These are phyloP conservation scores for Euptelea pleiosperma DNA, from an alignment of 164 flowering plant species.

Conservation along the genomic window DNA sequence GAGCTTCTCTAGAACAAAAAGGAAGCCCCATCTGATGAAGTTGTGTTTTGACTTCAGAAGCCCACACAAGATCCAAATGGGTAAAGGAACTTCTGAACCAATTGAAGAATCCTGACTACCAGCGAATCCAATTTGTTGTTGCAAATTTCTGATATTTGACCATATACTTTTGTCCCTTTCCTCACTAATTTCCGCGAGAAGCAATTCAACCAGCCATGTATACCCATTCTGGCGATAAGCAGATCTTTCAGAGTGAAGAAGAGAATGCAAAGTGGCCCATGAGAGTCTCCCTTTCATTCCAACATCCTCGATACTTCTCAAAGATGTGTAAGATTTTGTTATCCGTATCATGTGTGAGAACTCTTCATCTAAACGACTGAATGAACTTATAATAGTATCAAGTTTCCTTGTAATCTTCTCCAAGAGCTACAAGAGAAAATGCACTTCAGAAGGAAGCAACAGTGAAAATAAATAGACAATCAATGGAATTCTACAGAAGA, in stretches of 20 bases:
- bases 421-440: slow-evolving; percentile 60
- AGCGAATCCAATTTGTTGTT: slow-evolving; percentile 54
- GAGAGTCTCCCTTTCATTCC: slow-evolving; percentile 48
- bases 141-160: slow-evolving; percentile 59
- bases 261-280: slow-evolving; percentile 95
- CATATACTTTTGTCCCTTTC: slow-evolving; percentile 43
- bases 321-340: slow-evolving; percentile 62
- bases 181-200: slow-evolving; percentile 70
- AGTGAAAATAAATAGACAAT: neutral
- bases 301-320: slow-evolving; percentile 48
- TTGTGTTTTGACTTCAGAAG: slow-evolving; percentile 82
- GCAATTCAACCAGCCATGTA: slow-evolving; percentile 88
- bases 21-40: slow-evolving; percentile 83
- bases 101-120: slow-evolving; percentile 54
- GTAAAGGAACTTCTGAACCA: slow-evolving; percentile 59
- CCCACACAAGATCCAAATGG: slow-evolving; percentile 82
- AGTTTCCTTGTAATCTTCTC: slow-evolving; percentile 62
- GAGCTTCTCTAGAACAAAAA: slow-evolving; percentile 84
- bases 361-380: slow-evolving; percentile 72
- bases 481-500: neutral
- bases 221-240: slow-evolving; percentile 85
- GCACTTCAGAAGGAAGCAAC: slow-evolving; percentile 10
- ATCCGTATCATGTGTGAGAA: slow-evolving; percentile 64
- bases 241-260: slow-evolving; percentile 85
- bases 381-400: slow-evolving; percentile 61